phyloP scores from a whole-genome alignment of 1,139 yeast species.

The Eremothecium cymbalariae region DNA sequence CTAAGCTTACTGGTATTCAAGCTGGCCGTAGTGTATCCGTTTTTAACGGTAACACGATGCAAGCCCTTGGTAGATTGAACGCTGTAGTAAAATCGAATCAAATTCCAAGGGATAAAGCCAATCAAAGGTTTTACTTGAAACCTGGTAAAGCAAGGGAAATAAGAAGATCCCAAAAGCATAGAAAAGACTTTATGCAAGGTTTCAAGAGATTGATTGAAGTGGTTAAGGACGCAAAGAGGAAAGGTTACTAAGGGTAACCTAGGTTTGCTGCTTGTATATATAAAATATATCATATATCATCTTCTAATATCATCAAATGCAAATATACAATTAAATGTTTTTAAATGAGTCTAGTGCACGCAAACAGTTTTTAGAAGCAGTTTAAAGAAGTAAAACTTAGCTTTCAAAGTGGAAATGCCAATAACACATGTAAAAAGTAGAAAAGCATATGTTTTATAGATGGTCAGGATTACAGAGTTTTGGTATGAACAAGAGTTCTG shows the following conservation, averaged over 20 bases:
- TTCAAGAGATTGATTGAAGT: slow-evolving; percentile 40
- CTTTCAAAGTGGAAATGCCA: too few species aligned
- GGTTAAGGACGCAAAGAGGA: slow-evolving; percentile 46
- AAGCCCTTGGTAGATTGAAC: slow-evolving; percentile 34
- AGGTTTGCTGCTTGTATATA: too few species aligned
- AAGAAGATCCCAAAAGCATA: slow-evolving; percentile 39
- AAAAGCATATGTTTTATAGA: too few species aligned
- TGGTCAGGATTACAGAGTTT: too few species aligned
- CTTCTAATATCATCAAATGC: too few species aligned
- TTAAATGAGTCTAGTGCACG: too few species aligned
- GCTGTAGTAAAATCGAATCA: slow-evolving; percentile 33
- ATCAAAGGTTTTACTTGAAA: slow-evolving; percentile 40
- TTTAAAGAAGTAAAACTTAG: too few species aligned
- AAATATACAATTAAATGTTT: too few species aligned
- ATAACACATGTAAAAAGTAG: too few species aligned
- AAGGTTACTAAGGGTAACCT: slow-evolving; percentile 44
- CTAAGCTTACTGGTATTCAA: slow-evolving; percentile 35
- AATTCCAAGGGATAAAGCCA: slow-evolving; percentile 33
- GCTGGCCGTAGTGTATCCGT: slow-evolving; percentile 43
- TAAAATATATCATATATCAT: too few species aligned
- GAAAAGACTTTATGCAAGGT: slow-evolving; percentile 42
- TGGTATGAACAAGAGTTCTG: too few species aligned
- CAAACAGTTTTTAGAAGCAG: too few species aligned
- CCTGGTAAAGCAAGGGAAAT: slow-evolving; percentile 41
- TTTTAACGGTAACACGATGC: slow-evolving; percentile 32